Evolutionary conservation across 176 grass and related monocot species (phyloP), one percentile per base, ranked within the genome.

Genomic region (Pharus latifolius): DNA sequence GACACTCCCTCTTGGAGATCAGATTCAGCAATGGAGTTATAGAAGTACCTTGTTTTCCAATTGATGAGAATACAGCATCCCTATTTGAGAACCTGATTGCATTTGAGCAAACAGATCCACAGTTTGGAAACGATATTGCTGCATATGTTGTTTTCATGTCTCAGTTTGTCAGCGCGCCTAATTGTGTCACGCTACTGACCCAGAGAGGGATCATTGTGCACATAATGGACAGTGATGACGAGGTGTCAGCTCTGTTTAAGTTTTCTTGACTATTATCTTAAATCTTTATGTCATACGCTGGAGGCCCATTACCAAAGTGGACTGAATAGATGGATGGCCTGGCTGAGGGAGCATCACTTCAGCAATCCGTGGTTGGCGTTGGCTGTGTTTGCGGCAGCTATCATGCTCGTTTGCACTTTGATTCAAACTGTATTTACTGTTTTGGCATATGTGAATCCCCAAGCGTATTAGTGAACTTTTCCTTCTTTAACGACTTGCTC

Each of bases 41-140:
- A 5, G 18, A 61, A 2, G 17, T 80, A 0, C 77, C 65, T 0
- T 41, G 2, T 0, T 0, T 72, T 3, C 0, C 13, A 0, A 2
- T 55, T 29, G 73, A 77, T 2, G 56, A 62, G 0, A 1, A 28
- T 29, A 55, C 60, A 0, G 56, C 2, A 0, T 2, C 0, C 5
- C 44, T 77, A 0, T 77, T 77, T 0, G 62, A 43, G 11, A 67
- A 63, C 7, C 43, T 64, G 0, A 35, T 73, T n/a, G 78, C 64
- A 0, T 74, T 81, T 3, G 78, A 81, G 0, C 69, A 72, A 2
- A 74, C 46, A 1, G 50, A 43, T 0, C 56, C 43, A 0, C 60
- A 77, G 12, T 40, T 64, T 31, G 74, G 60, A 0, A 20, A 67
- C 2, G 54, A 64, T 15, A 14, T 77, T 0, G 65, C 60, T 0